Evolutionary conservation across 345 rosid species (phyloP), one percentile per base, ranked within the genome.

Genomic region (Boechera stricta): DNA sequence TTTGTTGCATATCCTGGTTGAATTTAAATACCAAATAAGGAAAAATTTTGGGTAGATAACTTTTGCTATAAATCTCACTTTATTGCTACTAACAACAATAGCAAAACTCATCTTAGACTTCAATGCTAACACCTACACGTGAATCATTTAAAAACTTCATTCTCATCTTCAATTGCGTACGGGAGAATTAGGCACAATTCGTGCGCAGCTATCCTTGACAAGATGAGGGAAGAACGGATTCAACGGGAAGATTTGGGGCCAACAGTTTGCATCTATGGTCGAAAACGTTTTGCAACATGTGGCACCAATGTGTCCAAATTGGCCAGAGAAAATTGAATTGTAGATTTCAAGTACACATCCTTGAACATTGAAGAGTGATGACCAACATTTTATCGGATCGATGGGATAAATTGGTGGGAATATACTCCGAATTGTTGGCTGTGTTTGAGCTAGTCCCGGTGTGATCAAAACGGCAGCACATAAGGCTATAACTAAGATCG

Each of bases 261-360:
- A 31, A 47, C 72, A 68, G 3, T 36, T 52, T 8, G 41, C 42
- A 35, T 35, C 35, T 18, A 68, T 24, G 45, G 21, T 35, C 36
- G 2, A 13, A 11, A 68, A 68, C 16, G 47, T 56, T 7, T 52
- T 68, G 62, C 73, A 68, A 24, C 73, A 53, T 10, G 73, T 10
- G 32, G 32, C 2, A n/a, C 36, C 48, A 38, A 9, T 38, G 11
- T 38, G 42, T 38, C 42, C 42, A 38, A 68, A 32, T 38, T 68
- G 62, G 10, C 47, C 32, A 15, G 33, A 15, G 7, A 53, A 68
- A 21, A 35, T 7, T 4, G 49, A 32, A 18, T 10, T 36, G 29
- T 33, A 36, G 21, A 68, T n/a, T 68, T 52, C 21, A 18, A 53
- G 61, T 11, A 38, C 44, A 38, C 73, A 54, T 31, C 63, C 73